Conservation (phyloP, 805 yeast species). For the Ogataea nakhonphanomensis region DNA sequence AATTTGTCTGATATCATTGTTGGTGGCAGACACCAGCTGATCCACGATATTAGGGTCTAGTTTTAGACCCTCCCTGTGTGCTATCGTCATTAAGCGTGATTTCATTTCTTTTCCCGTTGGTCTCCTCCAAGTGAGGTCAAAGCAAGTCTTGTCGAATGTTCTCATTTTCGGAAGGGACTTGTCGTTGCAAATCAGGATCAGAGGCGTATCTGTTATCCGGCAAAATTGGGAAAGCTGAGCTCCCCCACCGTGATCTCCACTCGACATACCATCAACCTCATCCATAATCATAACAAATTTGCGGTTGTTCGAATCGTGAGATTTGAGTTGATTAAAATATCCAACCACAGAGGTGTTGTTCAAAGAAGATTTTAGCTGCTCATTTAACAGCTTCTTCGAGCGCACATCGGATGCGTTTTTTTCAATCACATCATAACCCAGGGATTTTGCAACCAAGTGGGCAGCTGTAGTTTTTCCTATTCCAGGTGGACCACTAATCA, state of each 20-base stretch:
- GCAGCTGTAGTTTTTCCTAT: slow-evolving; percentile 84
- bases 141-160: slow-evolving; percentile 81
- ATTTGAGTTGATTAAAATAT: slow-evolving; percentile 44
- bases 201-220: slow-evolving; percentile 79
- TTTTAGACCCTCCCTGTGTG: slow-evolving; percentile 76
- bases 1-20: slow-evolving; percentile 91
- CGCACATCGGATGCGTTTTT: slow-evolving; percentile 88
- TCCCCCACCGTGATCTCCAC: slow-evolving; percentile 98
- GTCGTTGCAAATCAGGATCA: slow-evolving; percentile 92
- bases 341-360: slow-evolving; percentile 84
- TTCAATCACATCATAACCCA: slow-evolving; percentile 73
- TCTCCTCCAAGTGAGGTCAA: slow-evolving; percentile 80
- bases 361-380: slow-evolving; percentile 64
- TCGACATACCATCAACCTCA: slow-evolving; percentile 99
- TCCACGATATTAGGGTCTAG: slow-evolving; percentile 79
- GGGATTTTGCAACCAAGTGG: slow-evolving; percentile 62
- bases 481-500: slow-evolving; percentile 87
- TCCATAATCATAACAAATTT: slow-evolving; percentile 90
- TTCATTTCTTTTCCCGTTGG: slow-evolving; percentile 81
- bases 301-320: slow-evolving; percentile 32
- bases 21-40: slow-evolving; percentile 77
- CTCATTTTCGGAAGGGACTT: slow-evolving; percentile 91
- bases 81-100: slow-evolving; percentile 85
- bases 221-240: slow-evolving; percentile 90
- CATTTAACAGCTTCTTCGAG: slow-evolving; percentile 71